Conservation (phyloP, 1,284 basidiomycete genomes). For the Heterobasidion occidentale region DNA sequence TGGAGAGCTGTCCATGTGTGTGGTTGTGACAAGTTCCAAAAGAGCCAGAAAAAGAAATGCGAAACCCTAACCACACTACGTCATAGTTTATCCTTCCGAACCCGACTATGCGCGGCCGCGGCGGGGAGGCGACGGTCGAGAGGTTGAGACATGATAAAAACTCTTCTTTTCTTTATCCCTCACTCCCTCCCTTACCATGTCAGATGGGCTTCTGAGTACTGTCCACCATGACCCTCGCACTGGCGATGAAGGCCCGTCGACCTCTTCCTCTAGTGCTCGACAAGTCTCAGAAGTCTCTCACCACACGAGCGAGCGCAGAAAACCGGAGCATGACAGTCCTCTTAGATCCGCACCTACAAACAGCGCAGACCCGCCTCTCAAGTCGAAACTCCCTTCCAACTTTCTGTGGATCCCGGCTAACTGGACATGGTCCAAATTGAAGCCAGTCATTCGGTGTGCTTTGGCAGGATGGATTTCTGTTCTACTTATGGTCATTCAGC, state of each 20-base stretch:
- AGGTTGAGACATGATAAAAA: neutral
- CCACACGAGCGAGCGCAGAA: neutral
- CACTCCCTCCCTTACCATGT: neutral
- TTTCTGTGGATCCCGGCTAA: constrained; percentile 53
- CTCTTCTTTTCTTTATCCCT: neutral
- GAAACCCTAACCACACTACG: too few relatives aligned
- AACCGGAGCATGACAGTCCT: neutral
- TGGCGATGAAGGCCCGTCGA: constrained; percentile 14
- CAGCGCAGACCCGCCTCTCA: neutral
- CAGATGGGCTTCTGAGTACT: neutral
- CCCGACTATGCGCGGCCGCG: too few relatives aligned
- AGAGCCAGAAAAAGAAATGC: too few relatives aligned
- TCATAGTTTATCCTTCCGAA: too few relatives aligned
- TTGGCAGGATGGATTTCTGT: constrained; percentile 56
- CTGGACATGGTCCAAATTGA: constrained; percentile 49
- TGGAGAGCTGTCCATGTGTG: constrained; percentile 19
- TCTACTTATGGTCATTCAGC: constrained; percentile 56
- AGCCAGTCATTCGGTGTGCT: constrained; percentile 60
- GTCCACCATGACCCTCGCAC: constrained; percentile 12
- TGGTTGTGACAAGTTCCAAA: neutral
- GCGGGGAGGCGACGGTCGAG: too few relatives aligned
- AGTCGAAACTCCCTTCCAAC: constrained; percentile 13
- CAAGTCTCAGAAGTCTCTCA: neutral
- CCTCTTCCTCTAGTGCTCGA: neutral
- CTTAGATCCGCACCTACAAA: neutral